These are phyloP conservation scores for Naganishia friedmannii DNA, from an alignment of 768 basidiomycete genomes.

Conservation along the genomic window DNA sequence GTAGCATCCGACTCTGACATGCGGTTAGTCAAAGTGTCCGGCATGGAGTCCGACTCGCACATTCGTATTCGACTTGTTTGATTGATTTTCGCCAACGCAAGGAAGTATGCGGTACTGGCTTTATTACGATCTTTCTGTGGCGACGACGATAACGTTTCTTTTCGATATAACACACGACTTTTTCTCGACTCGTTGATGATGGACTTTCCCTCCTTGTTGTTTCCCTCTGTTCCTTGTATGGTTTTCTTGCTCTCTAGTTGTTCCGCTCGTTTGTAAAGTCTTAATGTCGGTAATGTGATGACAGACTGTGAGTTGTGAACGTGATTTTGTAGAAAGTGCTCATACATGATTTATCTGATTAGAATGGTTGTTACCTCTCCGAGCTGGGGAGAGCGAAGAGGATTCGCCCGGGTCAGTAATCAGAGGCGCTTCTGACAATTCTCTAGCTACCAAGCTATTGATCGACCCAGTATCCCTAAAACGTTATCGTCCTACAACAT, in stretches of 20 bases:
- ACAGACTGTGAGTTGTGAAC: background rate
- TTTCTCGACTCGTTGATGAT: background rate
- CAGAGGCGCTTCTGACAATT: no score
- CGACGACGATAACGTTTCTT: background rate
- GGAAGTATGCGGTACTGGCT: background rate
- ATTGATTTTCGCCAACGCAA: background rate
- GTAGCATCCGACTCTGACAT: background rate
- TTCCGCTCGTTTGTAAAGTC: background rate
- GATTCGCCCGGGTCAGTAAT: background rate
- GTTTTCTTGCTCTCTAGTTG: background rate
- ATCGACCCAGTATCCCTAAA: no score
- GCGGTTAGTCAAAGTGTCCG: background rate
- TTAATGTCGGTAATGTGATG: background rate
- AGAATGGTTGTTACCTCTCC: background rate
- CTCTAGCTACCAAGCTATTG: no score
- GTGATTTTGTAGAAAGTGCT: background rate
- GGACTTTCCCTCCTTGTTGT: background rate
- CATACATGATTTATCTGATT: background rate
- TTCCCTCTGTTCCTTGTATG: background rate
- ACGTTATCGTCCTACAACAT: no score
- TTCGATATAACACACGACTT: background rate
- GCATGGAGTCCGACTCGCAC: background rate
- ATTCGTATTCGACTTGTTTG: slow-evolving; percentile 16
- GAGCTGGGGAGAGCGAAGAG: background rate
- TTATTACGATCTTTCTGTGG: no score